phyloP scores from a whole-genome alignment of 73 alveolate species.

The Strombidium stylifer region DNA sequence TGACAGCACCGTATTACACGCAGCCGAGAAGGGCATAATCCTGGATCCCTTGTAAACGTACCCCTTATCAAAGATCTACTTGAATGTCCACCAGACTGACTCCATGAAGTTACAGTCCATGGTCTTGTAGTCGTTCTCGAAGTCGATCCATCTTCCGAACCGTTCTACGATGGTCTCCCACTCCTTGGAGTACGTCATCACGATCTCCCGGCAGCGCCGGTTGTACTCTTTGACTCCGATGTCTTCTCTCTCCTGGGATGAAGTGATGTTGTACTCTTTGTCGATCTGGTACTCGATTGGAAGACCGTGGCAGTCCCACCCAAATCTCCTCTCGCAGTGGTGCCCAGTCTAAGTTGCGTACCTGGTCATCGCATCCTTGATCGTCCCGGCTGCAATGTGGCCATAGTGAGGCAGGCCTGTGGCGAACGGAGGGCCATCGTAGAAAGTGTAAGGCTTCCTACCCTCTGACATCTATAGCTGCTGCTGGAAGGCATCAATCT shows the following conservation, averaged over 20 bases:
- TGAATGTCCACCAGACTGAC: constrained; percentile 99
- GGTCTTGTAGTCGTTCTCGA: constrained; percentile 99
- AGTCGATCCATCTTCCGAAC: constrained; percentile 99
- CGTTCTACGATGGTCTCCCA: constrained; percentile 94
- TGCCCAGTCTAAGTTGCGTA: constrained; percentile 98
- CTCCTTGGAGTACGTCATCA: constrained; percentile 87
- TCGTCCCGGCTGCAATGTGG: constrained; percentile 99
- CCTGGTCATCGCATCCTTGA: constrained; percentile 99
- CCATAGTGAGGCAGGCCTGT: constrained; percentile 99
- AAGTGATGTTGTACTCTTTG: constrained; percentile 83
- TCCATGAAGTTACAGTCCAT: constrained; percentile 99
- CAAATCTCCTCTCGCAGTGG: constrained; percentile 98
- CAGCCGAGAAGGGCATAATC: constrained; percentile 99
- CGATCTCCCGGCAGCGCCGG: constrained; percentile 97
- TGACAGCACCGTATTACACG: constrained; percentile 96
- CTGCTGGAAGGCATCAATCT: constrained; percentile 96
- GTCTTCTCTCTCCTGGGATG: constrained; percentile 86
- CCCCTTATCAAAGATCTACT: constrained; percentile 96
- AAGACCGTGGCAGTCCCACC: constrained; percentile 99
- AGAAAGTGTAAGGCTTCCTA: constrained; percentile 95
- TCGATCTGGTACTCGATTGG: constrained; percentile 99
- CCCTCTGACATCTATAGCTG: constrained; percentile 90
- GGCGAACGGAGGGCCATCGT: constrained; percentile 99
- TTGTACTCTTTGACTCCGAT: constrained; percentile 98
- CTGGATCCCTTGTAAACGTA: constrained; percentile 96